Evolutionary conservation across 139 green algal species (phyloP).

Genomic region (Chlorella ohadii): DNA sequence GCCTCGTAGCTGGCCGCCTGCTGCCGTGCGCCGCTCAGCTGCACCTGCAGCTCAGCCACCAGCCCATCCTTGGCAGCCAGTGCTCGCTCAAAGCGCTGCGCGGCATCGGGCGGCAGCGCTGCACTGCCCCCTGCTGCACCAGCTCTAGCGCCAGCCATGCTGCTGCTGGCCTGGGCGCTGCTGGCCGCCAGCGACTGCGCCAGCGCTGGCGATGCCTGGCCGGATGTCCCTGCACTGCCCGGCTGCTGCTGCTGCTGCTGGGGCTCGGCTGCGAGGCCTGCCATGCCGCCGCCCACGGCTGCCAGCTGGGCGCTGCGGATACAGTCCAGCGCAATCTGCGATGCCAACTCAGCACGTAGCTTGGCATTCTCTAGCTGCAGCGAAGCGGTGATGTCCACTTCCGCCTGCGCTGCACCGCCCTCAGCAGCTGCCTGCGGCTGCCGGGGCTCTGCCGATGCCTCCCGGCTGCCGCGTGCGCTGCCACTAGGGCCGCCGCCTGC

Average conservation of each 20-base stretch:
- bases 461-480: background rate
- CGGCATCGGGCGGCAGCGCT: background rate
- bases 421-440: conserved; percentile 15
- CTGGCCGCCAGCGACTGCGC: background rate
- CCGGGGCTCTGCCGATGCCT: background rate
- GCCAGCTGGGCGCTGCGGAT: conserved; percentile 11
- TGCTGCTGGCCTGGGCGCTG: background rate
- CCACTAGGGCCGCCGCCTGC: background rate
- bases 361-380: conserved; percentile 70
- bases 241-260: background rate
- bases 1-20: conserved; percentile 41
- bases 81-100: conserved; percentile 50
- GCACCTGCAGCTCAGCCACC: conserved; percentile 35
- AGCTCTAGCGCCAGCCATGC: background rate
- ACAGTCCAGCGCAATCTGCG: conserved; percentile 41
- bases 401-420: background rate
- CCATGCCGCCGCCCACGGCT: background rate
- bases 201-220: background rate
- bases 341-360: conserved; percentile 72
- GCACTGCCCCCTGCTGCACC: background rate
- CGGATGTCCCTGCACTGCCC: background rate
- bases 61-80: conserved; percentile 69
- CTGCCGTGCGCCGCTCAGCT: conserved; percentile 11
- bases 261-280: background rate
- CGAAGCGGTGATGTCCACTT: background rate